phyloP scores from a whole-genome alignment of 2,329 filamentous ascomycete genomes.

The Pseudogymnoascus sp. region DNA sequence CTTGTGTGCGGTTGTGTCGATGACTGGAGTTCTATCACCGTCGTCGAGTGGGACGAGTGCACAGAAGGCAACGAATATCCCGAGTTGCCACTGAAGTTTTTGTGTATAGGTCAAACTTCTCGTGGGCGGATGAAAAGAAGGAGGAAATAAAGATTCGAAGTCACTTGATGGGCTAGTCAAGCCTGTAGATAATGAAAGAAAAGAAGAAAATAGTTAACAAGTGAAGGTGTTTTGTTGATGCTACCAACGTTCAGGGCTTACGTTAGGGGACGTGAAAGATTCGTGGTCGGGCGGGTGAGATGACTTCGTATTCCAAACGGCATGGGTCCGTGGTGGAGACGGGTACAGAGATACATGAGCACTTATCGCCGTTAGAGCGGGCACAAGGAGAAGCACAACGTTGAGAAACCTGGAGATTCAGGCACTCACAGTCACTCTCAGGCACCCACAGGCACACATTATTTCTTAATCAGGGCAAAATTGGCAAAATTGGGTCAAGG shows the following conservation, averaged over 20 bases:
- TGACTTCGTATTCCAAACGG: constrained; percentile 7
- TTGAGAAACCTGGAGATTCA: background rate
- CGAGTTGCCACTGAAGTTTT: background rate
- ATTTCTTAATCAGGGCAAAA: background rate
- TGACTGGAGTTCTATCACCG: background rate
- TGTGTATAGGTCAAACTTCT: background rate
- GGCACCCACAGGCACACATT: background rate
- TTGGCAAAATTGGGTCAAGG: background rate
- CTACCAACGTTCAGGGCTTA: background rate
- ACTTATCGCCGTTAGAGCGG: background rate
- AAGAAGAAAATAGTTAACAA: background rate
- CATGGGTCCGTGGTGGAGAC: background rate
- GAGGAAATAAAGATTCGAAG: background rate
- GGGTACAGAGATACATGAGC: background rate
- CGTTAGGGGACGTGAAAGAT: constrained; percentile 3
- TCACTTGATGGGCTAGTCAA: background rate
- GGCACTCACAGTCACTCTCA: background rate
- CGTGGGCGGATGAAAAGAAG: background rate
- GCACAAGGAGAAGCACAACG: background rate
- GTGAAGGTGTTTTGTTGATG: constrained; percentile 7
- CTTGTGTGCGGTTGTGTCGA: background rate
- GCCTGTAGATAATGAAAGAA: background rate
- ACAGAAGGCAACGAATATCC: background rate
- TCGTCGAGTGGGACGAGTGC: background rate
- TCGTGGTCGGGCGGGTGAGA: background rate